Conservation (phyloP, 768 basidiomycete genomes). For the Postia placenta region DNA sequence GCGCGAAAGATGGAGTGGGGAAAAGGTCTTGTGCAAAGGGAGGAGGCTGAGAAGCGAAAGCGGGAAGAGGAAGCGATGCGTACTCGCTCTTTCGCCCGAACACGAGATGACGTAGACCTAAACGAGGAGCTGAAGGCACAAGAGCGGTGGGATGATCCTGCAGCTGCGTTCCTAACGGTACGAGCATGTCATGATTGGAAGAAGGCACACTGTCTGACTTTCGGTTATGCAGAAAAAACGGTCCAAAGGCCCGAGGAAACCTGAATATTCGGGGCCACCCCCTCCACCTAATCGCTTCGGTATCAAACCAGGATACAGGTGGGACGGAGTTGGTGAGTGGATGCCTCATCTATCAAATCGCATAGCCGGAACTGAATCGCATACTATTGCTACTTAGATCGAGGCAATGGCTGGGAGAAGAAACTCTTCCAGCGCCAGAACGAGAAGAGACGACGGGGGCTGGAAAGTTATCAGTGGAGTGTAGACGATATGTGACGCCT, state of each 20-base stretch:
- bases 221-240: conserved; percentile 54
- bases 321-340: conserved; percentile 92
- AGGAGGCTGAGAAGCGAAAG: conserved; percentile 64
- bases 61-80: conserved; percentile 65
- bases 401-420: conserved; percentile 92
- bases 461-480: conserved; percentile 81
- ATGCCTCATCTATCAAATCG: neutral
- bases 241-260: conserved; percentile 70
- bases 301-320: conserved; percentile 92
- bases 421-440: conserved; percentile 84
- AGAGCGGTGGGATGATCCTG: conserved; percentile 96
- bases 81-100: conserved; percentile 63
- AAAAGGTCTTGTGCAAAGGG: conserved; percentile 87
- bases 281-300: conserved; percentile 94
- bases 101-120: conserved; percentile 76
- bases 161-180: conserved; percentile 88
- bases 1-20: conserved; percentile 97
- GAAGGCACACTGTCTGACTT: neutral
- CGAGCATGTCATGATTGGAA: conserved; percentile 19
- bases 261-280: conserved; percentile 81
- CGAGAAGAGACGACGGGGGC: conserved; percentile 57
- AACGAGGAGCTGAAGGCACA: conserved; percentile 80
- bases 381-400: conserved; percentile 42
- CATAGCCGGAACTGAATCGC: neutral
- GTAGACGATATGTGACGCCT: conserved; percentile 79